These are phyloP conservation scores for Xylaria castorea DNA, from an alignment of 495 filamentous ascomycete genomes.

Conservation along the genomic window DNA sequence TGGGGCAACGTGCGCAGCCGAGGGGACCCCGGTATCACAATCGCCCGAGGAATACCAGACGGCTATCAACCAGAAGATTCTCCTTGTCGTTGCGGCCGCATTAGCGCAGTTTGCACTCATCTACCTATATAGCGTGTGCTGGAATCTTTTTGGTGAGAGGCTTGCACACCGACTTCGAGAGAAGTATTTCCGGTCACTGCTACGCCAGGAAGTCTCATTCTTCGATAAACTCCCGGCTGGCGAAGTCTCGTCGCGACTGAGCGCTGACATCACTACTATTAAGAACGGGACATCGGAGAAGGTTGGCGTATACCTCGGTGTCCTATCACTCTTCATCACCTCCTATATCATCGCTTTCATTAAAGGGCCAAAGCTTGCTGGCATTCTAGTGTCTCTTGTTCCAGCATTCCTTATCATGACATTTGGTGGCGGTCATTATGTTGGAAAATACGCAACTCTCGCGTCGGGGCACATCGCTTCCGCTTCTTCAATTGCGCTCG, in stretches of 20 bases:
- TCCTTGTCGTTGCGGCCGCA: conserved; percentile 67
- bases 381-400: conserved; percentile 63
- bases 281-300: conserved; percentile 71
- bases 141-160: conserved; percentile 66
- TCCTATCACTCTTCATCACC: conserved; percentile 66
- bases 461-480: conserved; percentile 53
- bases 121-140: conserved; percentile 62
- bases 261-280: conserved; percentile 65
- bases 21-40: conserved; percentile 26
- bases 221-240: conserved; percentile 64
- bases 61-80: conserved; percentile 62
- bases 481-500: conserved; percentile 53
- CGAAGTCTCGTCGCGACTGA: conserved; percentile 68
- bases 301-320: conserved; percentile 65
- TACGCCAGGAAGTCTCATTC: conserved; percentile 66
- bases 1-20: conserved; percentile 56
- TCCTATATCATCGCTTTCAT: conserved; percentile 71
- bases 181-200: conserved; percentile 61
- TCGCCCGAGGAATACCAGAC: conserved; percentile 43
- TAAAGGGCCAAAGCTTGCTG: conserved; percentile 59
- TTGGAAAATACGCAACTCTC: conserved; percentile 63
- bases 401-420: conserved; percentile 72
- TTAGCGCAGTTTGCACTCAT: conserved; percentile 68
- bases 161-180: conserved; percentile 68
- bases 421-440: conserved; percentile 63